Percentiles rank a stretch among this genome's conserved stretches.
phyloP scores from a whole-genome alignment of 257 asterid species.

The Jaltomata sinuosa region DNA sequence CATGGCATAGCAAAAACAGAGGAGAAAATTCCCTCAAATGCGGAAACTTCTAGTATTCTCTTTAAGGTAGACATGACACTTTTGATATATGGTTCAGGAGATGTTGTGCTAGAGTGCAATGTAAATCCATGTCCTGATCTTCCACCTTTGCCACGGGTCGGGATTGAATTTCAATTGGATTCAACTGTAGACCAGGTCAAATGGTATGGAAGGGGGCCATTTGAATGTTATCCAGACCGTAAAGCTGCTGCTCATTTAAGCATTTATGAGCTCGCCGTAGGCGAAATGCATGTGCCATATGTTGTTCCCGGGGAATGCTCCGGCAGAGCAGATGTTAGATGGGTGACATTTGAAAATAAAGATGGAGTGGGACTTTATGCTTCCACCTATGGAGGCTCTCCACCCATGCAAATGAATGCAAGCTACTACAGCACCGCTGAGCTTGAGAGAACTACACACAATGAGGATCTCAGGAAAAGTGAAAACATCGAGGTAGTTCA shows the following conservation, averaged over 20 bases:
- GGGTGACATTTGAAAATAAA: constrained; percentile 72
- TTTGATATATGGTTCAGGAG: constrained; percentile 72
- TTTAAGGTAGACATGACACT: constrained; percentile 44
- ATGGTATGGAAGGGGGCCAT: constrained; percentile 95
- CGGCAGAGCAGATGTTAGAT: constrained; percentile 88
- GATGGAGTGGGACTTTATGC: constrained; percentile 73
- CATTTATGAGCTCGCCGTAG: constrained; percentile 51
- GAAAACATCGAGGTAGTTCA: constrained; percentile 69
- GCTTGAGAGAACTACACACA: constrained; percentile 80
- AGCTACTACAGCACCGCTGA: constrained; percentile 81
- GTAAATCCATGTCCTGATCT: constrained; percentile 57
- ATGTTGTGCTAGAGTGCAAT: constrained; percentile 62
- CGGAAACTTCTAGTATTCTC: constrained; percentile 23
- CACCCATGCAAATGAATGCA: constrained; percentile 89
- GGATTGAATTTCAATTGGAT: constrained; percentile 71
- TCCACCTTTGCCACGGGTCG: constrained; percentile 96
- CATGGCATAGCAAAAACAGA: constrained; percentile 38
- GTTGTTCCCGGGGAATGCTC: constrained; percentile 74
- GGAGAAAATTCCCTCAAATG: constrained; percentile 19
- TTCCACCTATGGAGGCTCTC: constrained; percentile 58
- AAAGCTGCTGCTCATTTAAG: constrained; percentile 88
- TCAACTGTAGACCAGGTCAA: constrained; percentile 57
- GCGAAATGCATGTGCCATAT: constrained; percentile 85
- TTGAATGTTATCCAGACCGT: constrained; percentile 97
- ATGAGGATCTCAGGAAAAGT: constrained; percentile 60